Base-by-base conservation (phyloP, 2,329 filamentous ascomycete genomes). In the Dothideomycetes sp. region DNA sequence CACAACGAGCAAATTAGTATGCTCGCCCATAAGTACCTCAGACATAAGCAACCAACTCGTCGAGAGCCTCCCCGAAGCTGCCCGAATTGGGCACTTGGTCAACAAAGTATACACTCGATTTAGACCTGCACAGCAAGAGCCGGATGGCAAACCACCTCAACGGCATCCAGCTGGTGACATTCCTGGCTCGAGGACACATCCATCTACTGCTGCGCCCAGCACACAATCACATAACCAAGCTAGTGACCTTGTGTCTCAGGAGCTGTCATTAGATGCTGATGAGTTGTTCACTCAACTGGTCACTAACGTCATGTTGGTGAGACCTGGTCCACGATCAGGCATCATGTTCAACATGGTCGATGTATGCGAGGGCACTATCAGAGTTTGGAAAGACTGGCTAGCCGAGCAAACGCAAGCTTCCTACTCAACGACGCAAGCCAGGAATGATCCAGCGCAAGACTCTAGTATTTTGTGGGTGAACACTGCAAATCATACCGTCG, bases 221-320 rank as follows among this genome's bases (percentile, higher is more conserved):
- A 34, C 28, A 4, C 41, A 44, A 6, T n/a, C 12, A 11, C 28
- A 31, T 17, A 36, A 34, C 10, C 12, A 25, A 41, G 24, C 40
- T 40, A 30, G 24, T 13, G 47, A 55, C 6, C 35, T 66, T 6
- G 73, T 80, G 2, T 70, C 65, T 15, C 37, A 40, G 22, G 20
- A 40, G 16, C 28, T 40, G 2, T 40, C 37, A 11, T 64, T 91
- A 1, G 84, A 88, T 48, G 71, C 72, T 1, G 71, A 76, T 46
- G 83, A 87, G 59, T 63, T 78, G 13, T 88, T 89, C 55, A 78
- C 80, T 1, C 84, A 91, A 60, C 69, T 91, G 9, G 82, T 80
- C 54, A 73, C 76, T 4, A 67, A 76, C 17, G 74, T 74, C 6
- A 84, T 79, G 52, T 60, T 93, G 25, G 78, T 85, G 45, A 80